Percentiles rank a stretch among this genome's conserved stretches.
These are phyloP conservation scores for Cudoniella acicularis DNA, from an alignment of 495 filamentous ascomycete species.

Conservation along the genomic window DNA sequence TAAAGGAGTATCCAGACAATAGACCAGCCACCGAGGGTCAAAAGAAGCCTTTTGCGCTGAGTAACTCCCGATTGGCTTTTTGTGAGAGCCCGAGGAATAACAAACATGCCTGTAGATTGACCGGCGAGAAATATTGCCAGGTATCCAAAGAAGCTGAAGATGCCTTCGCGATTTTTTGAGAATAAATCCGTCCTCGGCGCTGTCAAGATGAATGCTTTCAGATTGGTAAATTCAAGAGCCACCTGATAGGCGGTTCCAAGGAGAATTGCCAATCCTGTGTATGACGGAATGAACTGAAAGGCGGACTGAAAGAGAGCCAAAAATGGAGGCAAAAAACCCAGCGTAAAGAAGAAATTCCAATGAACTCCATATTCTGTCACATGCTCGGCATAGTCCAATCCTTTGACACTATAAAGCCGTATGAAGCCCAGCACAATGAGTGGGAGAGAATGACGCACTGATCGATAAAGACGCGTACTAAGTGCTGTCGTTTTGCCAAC, in stretches of 20 bases:
- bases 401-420: slow-evolving; percentile 85
- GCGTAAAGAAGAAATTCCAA: slow-evolving; percentile 99
- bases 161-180: slow-evolving; percentile 86
- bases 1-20: slow-evolving; percentile 66
- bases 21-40: slow-evolving; percentile 56
- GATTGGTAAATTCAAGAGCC: slow-evolving; percentile 66
- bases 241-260: slow-evolving; percentile 67
- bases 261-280: slow-evolving; percentile 64
- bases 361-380: slow-evolving; percentile 97
- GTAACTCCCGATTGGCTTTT: slow-evolving; percentile 29
- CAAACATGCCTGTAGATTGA: slow-evolving; percentile 72
- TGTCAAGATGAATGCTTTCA: slow-evolving; percentile 82
- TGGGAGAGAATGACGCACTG: slow-evolving; percentile 77
- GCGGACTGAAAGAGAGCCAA: slow-evolving; percentile 78
- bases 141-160: slow-evolving; percentile 92
- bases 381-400: slow-evolving; percentile 93
- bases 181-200: slow-evolving; percentile 73
- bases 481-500: slow-evolving; percentile 46
- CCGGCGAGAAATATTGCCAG: slow-evolving; percentile 92
- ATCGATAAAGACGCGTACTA: slow-evolving; percentile 49
- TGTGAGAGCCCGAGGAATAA: slow-evolving; percentile 60
- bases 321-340: slow-evolving; percentile 85
- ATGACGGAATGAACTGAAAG: slow-evolving; percentile 61
- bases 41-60: slow-evolving; percentile 53
- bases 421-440: slow-evolving; percentile 77